Evolutionary conservation across 257 asterid genomes (phyloP).

Genomic region (Rauvolfia tetraphylla): DNA sequence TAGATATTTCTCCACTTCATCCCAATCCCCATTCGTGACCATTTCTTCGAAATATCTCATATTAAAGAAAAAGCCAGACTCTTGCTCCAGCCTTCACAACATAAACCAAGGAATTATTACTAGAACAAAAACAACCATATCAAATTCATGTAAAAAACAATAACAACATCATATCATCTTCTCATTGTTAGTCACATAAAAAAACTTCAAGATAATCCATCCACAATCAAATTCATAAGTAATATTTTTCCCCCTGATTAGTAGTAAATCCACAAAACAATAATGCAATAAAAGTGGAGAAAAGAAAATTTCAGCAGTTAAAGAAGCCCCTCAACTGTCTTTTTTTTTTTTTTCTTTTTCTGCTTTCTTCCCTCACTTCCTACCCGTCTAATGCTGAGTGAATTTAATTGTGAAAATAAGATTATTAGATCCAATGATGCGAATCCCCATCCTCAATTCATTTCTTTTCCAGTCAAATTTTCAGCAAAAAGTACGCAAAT

Average conservation of each 20-base stretch:
- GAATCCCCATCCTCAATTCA: conserved; percentile 2
- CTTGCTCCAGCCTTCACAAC: conserved; percentile 48
- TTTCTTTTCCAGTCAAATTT: background rate
- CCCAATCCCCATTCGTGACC: conserved; percentile 57
- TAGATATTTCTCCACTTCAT: conserved; percentile 52
- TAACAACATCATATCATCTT: background rate
- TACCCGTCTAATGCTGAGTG: background rate
- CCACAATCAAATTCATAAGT: background rate
- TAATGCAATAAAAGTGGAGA: background rate
- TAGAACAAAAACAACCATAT: background rate
- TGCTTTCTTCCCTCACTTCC: background rate
- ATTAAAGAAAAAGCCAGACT: conserved; percentile 55
- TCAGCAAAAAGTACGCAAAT: background rate
- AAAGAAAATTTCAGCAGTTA: background rate
- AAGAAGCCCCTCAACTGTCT: background rate
- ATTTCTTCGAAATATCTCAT: conserved; percentile 52
- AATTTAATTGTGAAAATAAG: background rate
- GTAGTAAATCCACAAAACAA: background rate
- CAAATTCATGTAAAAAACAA: background rate
- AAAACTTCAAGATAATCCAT: background rate
- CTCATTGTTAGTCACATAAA: background rate
- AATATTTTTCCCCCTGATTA: background rate
- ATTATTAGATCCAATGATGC: conserved; percentile 13
- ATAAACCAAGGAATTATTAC: conserved; percentile 9
- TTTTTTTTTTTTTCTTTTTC: background rate